Evolutionary conservation across 225 moss, liverwort and hornwort species (phyloP), one percentile per base, ranked within the genome.

Genomic region (Rhytidiadelphus loreus): DNA sequence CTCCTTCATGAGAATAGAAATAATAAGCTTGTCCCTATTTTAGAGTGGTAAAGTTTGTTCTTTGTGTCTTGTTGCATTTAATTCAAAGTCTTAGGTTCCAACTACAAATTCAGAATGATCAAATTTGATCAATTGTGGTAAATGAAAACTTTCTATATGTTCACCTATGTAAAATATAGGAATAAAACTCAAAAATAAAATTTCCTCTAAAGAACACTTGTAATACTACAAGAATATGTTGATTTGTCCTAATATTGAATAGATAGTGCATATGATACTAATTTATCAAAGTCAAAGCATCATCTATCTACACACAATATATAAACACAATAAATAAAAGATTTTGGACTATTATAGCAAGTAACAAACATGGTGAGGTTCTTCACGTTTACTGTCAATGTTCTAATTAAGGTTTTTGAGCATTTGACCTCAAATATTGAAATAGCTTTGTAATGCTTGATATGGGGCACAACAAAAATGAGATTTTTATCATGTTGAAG

Each of bases 311-410:
- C 2, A 21, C 0, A 2, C 75, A 75, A 50, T 20, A 32, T 3
- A 50, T 4, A 32, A 32, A 50, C 0, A 0, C 1, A 2, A 48
- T 6, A 32, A 50, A 33, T 20, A 0, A 0, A 4, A 75, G 7
- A 50, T 13, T 32, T 75, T 11, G 2, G 13, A 50, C 5, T 50
- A 2, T 4, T 20, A 3, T 20, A 21, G 20, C 7, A 50, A 12
- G 2, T 20, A 75, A 33, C 7, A 50, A 32, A 50, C 1, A 75
- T 18, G 2, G 19, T 32, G 20, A 74, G 19, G 20, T 20, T 30
- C 19, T 48, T 7, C n/a, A 1, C 17, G 0, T 10, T 6, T 72
- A n/a, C n/a, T 46, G 30, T 46, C 0, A n/a, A 1, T 1, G 0
- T 1, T 73, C 30, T 17, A 73, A 46, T 3, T 2, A 44, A 72